These are phyloP conservation scores for Coemansia sp. DNA, from an alignment of 371 early-diverging fungal genomes.

Conservation along the genomic window DNA sequence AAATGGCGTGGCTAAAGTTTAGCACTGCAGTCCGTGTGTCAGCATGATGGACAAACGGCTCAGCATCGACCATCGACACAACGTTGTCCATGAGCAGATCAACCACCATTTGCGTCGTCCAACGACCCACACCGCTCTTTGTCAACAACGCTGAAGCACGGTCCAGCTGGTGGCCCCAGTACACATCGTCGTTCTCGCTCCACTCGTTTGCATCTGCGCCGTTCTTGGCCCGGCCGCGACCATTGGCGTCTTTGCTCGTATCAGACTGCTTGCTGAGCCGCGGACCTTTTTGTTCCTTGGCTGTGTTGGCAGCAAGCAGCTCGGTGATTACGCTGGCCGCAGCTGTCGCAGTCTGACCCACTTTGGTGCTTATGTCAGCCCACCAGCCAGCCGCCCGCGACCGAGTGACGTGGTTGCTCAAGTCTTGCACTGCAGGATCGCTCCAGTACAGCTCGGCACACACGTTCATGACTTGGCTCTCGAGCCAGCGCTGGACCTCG, in stretches of 20 bases:
- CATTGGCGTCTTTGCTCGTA: neutral
- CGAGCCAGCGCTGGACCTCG: conserved; percentile 85
- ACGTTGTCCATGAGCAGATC: conserved; percentile 82
- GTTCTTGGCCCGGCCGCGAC: neutral
- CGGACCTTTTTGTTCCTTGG: conserved; percentile 44
- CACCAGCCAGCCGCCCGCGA: conserved; percentile 47
- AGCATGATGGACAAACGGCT: conserved; percentile 85
- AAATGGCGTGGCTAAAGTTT: conserved; percentile 76
- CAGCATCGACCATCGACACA: conserved; percentile 72
- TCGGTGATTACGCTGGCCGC: conserved; percentile 33
- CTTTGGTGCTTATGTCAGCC: conserved; percentile 30
- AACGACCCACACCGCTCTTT: conserved; percentile 89
- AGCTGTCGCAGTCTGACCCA: conserved; percentile 19
- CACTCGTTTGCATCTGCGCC: conserved; percentile 16
- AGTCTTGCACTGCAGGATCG: conserved; percentile 66
- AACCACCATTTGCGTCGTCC: conserved; percentile 87
- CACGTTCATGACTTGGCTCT: conserved; percentile 84
- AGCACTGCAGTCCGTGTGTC: conserved; percentile 78
- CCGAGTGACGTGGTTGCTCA: conserved; percentile 59
- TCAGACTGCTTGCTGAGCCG: conserved; percentile 14
- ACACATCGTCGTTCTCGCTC: conserved; percentile 54
- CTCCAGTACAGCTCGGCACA: conserved; percentile 92
- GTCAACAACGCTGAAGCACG: conserved; percentile 82
- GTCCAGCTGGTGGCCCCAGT: conserved; percentile 84
- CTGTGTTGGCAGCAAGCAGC: conserved; percentile 32